These are phyloP conservation scores for Rosa rugosa DNA, from an alignment of 306 rosid genomes.

Conservation along the genomic window DNA sequence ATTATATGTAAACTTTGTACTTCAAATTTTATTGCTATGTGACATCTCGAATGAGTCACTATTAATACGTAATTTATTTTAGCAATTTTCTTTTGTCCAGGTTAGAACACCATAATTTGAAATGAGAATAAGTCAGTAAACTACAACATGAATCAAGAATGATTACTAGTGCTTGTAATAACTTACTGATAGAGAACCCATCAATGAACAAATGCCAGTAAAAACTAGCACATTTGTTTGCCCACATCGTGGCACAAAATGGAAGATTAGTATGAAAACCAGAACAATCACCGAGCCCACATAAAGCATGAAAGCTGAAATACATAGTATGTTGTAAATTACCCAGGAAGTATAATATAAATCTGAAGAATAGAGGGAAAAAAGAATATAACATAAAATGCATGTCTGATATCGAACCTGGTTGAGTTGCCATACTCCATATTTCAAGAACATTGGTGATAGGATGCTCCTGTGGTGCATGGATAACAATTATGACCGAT, in stretches of 20 bases:
- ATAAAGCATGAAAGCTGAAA: conserved; percentile 77
- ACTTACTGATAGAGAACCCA: conserved; percentile 90
- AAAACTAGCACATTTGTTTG: conserved; percentile 71
- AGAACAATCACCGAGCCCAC: conserved; percentile 59
- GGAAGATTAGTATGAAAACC: conserved; percentile 75
- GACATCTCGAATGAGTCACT: neutral
- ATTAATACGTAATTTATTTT: neutral
- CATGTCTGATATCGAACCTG: conserved; percentile 47
- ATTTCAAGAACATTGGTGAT: conserved; percentile 68
- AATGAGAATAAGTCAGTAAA: neutral
- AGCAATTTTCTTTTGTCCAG: neutral
- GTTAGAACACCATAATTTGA: neutral
- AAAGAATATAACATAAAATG: conserved; percentile 12
- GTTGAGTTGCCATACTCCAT: conserved; percentile 86
- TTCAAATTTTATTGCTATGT: neutral
- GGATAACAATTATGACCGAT: conserved; percentile 61
- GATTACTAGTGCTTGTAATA: neutral
- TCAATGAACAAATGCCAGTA: conserved; percentile 83
- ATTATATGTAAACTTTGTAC: neutral
- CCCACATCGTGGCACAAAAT: conserved; percentile 74
- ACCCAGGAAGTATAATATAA: conserved; percentile 13
- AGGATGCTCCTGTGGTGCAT: conserved; percentile 75
- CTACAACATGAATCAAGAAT: conserved; percentile 13
- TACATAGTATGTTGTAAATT: conserved; percentile 21
- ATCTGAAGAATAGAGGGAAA: neutral